These are phyloP conservation scores for Cytospora mali DNA, from an alignment of 2,329 filamentous ascomycete species.

Conservation along the genomic window DNA sequence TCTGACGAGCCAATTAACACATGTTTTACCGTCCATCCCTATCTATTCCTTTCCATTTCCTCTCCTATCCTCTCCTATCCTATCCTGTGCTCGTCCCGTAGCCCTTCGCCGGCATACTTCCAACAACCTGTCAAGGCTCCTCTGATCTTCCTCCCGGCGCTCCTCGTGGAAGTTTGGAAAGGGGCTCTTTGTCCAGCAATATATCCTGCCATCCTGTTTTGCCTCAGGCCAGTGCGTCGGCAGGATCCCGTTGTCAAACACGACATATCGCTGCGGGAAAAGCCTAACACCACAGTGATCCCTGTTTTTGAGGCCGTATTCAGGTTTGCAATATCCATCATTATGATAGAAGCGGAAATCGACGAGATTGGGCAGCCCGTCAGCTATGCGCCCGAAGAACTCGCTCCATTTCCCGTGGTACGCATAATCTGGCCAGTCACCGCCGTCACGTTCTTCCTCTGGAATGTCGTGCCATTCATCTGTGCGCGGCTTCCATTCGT, in stretches of 20 bases:
- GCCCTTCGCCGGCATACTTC: not conserved
- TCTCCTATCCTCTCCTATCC: no score
- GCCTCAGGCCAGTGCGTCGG: slow-evolving; percentile 13
- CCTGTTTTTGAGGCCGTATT: slow-evolving; percentile 1
- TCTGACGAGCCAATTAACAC: slow-evolving; percentile 1
- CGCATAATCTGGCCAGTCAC: not conserved
- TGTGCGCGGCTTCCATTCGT: slow-evolving; percentile 5
- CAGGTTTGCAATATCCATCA: not conserved
- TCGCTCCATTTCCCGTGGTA: slow-evolving; percentile 24
- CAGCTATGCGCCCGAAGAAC: slow-evolving; percentile 7
- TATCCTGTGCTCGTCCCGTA: not conserved
- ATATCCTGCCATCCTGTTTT: not conserved
- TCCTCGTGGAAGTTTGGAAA: slow-evolving; percentile 15
- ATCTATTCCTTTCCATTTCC: no score
- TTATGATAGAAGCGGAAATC: slow-evolving; percentile 11
- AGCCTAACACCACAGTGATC: not conserved
- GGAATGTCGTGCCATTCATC: slow-evolving; percentile 1
- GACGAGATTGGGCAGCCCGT: slow-evolving; percentile 17
- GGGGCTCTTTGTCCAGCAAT: not conserved
- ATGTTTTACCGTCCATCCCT: not conserved
- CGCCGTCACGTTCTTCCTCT: not conserved
- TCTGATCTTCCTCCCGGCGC: slow-evolving; percentile 6
- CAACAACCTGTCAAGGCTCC: slow-evolving; percentile 4
- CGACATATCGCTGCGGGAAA: slow-evolving; percentile 11
- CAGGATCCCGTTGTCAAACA: not conserved